Conservation (phyloP, 352 stramenopile species). For the Globisporangium orthogonon region DNA sequence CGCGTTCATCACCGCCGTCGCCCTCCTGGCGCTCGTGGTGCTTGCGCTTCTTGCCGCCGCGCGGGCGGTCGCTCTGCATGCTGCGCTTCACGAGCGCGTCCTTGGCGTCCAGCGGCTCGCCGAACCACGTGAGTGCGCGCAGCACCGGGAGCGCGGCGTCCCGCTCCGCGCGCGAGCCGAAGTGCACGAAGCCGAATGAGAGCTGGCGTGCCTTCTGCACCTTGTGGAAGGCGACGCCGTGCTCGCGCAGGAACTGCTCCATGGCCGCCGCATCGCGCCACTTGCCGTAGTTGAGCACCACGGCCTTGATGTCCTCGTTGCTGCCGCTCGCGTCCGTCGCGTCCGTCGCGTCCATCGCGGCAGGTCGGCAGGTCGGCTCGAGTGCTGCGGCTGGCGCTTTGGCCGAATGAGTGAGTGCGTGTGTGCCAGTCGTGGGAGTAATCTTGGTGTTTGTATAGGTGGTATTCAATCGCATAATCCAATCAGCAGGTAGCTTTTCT, state of each 20-base stretch:
- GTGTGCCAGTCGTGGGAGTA: background rate
- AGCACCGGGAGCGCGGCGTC: constrained; percentile 45
- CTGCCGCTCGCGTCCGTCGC: constrained; percentile 10
- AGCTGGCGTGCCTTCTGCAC: constrained; percentile 76
- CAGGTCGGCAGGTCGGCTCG: background rate
- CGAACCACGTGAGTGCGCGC: constrained; percentile 51
- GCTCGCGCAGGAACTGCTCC: constrained; percentile 38
- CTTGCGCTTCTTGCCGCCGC: constrained; percentile 21
- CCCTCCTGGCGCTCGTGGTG: constrained; percentile 16
- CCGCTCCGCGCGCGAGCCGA: constrained; percentile 49
- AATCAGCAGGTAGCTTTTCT: background rate
- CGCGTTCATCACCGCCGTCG: constrained; percentile 9
- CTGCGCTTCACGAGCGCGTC: constrained; percentile 59
- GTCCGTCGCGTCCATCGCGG: background rate
- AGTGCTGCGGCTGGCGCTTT: too few relatives aligned
- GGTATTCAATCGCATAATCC: background rate
- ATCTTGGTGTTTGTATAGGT: too few relatives aligned
- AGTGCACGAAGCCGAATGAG: constrained; percentile 78
- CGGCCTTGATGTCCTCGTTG: constrained; percentile 69
- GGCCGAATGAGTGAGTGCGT: background rate
- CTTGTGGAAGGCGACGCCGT: constrained; percentile 52
- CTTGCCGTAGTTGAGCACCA: constrained; percentile 87
- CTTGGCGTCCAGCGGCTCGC: constrained; percentile 71
- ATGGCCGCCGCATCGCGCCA: constrained; percentile 74
- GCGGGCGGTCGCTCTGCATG: constrained; percentile 19